Base-by-base conservation (phyloP, 1,139 yeast species). In the Saccharomyces hybrid region DNA sequence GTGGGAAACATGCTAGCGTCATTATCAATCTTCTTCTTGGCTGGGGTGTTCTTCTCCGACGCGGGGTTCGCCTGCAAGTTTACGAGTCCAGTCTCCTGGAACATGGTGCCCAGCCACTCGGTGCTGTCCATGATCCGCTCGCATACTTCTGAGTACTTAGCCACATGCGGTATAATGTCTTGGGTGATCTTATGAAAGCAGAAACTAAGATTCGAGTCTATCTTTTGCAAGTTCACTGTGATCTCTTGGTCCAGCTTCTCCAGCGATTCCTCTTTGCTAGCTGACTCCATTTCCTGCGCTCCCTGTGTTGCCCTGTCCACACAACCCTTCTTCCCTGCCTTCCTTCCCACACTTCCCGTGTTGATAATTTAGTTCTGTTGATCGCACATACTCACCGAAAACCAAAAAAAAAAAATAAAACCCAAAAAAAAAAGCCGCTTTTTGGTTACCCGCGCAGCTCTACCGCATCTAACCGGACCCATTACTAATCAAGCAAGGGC, bases 191-290 rank as follows among this genome's bases (percentile, higher is more conserved):
- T 63, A 49, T 57, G 59, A 53, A 67, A 68, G 51, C 71, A 66
- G 54, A 63, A 60, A 49, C 64, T 61, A n/a, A 68, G 56, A 54
- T 70, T 68, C 5, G 82, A 78, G 70, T 90, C 96, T 31, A 90
- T 87, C 57, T 84, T 86, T 68, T 88, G 97, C 52, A 90, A 72
- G 1, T 84, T 82, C 53, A 86, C 72, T 0, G 96, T 88, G 48
- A 89, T 87, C 63, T 84, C 87, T 67, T 88, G 96, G 64, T 90
- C 96, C 47, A 89, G 71, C 61, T 81, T 75, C 64, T 88, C 95
- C 54, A 87, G 51, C 52, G 44, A 16, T 19, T 38, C 44, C n/a
- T 38, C 44, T 38, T 38, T 38, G 44, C 44, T 38, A 9, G 11
- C 44, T 4, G 44, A 38, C 11, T 16, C 44, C 44, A 38, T 38